A percentile compares a stretch with the other conserved stretches of the same genome.
Conservation (phyloP, 1,284 basidiomycete genomes). For the Phylloboletellus chloephorus region DNA sequence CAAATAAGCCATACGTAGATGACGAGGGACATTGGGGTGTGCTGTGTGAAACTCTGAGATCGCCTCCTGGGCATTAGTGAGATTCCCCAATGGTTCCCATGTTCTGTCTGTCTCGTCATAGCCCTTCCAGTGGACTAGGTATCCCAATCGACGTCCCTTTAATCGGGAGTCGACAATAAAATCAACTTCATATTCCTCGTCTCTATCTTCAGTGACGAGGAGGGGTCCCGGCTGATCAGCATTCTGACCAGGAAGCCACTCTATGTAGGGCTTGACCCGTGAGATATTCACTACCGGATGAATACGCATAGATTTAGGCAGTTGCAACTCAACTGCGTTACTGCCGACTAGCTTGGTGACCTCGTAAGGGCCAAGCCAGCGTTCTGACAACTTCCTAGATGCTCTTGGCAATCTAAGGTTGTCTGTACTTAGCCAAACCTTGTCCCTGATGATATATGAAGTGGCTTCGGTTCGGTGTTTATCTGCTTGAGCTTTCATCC, state of each 20-base stretch:
- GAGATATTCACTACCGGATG: too few species aligned
- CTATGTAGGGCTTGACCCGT: too few species aligned
- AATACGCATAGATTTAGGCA: not conserved
- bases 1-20: too few species aligned
- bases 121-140: not conserved
- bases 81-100: too few species aligned
- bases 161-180: not conserved
- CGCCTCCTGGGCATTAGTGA: too few species aligned
- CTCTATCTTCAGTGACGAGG: not conserved
- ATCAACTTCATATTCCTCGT: not conserved
- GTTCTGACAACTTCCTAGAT: too few species aligned
- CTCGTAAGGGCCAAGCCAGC: not conserved
- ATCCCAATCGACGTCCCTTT: not conserved
- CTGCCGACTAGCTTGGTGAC: not conserved
- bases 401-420: too few species aligned
- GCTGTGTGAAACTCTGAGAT: too few species aligned
- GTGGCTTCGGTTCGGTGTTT: not conserved
- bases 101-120: too few species aligned
- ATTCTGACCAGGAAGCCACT: not conserved
- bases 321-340: not conserved
- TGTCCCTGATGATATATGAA: not conserved
- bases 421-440: not conserved
- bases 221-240: not conserved
- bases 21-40: too few species aligned
- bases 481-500: not conserved